Conservation (phyloP, 2,329 filamentous ascomycete genomes). For the Colletotrichum tanaceti region DNA sequence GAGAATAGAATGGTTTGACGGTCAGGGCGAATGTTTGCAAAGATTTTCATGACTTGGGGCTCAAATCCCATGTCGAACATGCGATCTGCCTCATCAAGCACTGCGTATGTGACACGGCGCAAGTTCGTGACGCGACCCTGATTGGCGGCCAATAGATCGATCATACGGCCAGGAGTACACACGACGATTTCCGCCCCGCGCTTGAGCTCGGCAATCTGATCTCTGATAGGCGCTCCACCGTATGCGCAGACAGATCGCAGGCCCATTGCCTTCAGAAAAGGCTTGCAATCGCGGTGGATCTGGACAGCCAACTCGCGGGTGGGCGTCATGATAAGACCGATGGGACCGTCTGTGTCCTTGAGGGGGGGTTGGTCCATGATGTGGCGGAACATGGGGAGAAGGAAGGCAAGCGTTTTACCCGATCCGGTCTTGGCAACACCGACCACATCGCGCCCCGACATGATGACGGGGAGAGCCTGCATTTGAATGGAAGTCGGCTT, state of each 20-base stretch:
- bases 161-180: conserved; percentile 93
- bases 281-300: conserved; percentile 94
- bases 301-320: conserved; percentile 94
- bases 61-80: conserved; percentile 99
- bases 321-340: conserved; percentile 90
- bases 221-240: conserved; percentile 94
- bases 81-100: conserved; percentile 95
- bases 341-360: conserved; percentile 85
- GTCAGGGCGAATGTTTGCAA: conserved; percentile 90
- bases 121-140: conserved; percentile 94
- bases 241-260: conserved; percentile 92
- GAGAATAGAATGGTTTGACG: conserved; percentile 96
- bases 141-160: conserved; percentile 93
- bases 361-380: conserved; percentile 92
- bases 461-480: conserved; percentile 93
- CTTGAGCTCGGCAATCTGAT: conserved; percentile 97
- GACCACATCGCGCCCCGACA: conserved; percentile 95
- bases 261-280: conserved; percentile 87
- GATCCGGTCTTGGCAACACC: conserved; percentile 98
- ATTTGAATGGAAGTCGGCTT: conserved; percentile 94
- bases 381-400: conserved; percentile 97
- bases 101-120: conserved; percentile 88
- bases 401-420: conserved; percentile 95
- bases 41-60: conserved; percentile 96
- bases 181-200: conserved; percentile 95